Evolutionary conservation across 345 rosid genomes (phyloP).

Genomic region (Aquilaria yunnanensis): DNA sequence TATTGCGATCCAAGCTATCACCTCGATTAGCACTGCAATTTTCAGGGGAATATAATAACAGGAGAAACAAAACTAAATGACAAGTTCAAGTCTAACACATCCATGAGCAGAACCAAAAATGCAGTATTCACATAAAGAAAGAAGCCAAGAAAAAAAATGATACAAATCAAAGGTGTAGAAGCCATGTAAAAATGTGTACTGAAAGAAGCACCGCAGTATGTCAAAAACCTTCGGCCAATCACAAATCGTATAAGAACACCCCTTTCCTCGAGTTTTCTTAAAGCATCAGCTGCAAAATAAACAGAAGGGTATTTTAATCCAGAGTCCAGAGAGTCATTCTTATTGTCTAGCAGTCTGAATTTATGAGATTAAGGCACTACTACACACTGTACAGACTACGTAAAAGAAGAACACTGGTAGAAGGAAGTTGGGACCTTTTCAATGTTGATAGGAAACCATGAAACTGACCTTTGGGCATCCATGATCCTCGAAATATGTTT

Average conservation of each 20-base stretch:
- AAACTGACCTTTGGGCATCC: constrained; percentile 88
- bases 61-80: neutral
- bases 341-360: too few species aligned
- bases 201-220: constrained; percentile 12
- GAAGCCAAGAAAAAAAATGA: constrained; percentile 4
- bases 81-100: too few species aligned
- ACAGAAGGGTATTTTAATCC: neutral
- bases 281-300: constrained; percentile 54
- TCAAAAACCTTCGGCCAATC: constrained; percentile 83
- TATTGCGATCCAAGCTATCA: constrained; percentile 88
- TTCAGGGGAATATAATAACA: constrained; percentile 4
- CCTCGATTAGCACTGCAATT: constrained; percentile 86
- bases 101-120: constrained; percentile 8
- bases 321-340: too few species aligned
- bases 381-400: neutral
- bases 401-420: neutral
- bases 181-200: neutral
- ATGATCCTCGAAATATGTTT: constrained; percentile 73
- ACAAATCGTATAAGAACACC: constrained; percentile 88
- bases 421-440: neutral
- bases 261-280: constrained; percentile 82
- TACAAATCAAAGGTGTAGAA: neutral
- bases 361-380: too few species aligned
- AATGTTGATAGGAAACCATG: neutral
- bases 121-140: constrained; percentile 3